A percentile compares a stretch with the other conserved stretches of the same genome.
Conservation (phyloP, 805 yeast species). For the Ogataea zsoltii region DNA sequence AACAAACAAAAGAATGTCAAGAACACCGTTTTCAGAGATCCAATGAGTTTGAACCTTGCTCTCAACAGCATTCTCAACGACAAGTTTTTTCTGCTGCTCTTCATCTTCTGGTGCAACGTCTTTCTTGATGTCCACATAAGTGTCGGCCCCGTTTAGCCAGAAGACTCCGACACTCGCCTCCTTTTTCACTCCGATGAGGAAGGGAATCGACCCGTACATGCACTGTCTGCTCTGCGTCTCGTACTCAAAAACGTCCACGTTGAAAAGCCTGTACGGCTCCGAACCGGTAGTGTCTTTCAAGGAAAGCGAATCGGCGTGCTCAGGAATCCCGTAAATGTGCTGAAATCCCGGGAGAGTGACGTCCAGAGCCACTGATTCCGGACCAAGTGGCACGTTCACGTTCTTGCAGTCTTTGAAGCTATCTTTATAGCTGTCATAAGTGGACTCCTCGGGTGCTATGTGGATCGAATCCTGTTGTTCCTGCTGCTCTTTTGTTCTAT, state of each 20-base stretch:
- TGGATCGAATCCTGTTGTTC: constrained; percentile 38
- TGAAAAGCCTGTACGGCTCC: constrained; percentile 85
- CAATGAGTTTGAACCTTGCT: constrained; percentile 62
- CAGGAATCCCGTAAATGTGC: constrained; percentile 92
- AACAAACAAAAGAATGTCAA: constrained; percentile 75
- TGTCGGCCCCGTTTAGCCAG: constrained; percentile 93
- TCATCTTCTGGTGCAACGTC: constrained; percentile 9
- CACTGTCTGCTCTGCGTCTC: constrained; percentile 79
- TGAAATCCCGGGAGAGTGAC: constrained; percentile 59
- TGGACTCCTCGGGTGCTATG: constrained; percentile 58
- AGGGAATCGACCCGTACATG: constrained; percentile 95
- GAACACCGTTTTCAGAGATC: constrained; percentile 87
- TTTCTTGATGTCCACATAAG: constrained; percentile 74
- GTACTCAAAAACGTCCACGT: constrained; percentile 95
- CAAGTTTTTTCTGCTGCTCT: constrained; percentile 6
- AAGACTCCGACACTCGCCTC: constrained; percentile 70
- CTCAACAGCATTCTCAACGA: neutral
- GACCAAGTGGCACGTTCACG: constrained; percentile 77
- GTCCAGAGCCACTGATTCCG: constrained; percentile 87
- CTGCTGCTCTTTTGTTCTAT: constrained; percentile 50
- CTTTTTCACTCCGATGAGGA: constrained; percentile 68
- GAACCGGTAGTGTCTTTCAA: constrained; percentile 63
- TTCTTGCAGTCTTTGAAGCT: constrained; percentile 61
- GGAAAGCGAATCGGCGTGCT: constrained; percentile 82
- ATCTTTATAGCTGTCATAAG: constrained; percentile 70